Base-by-base conservation (phyloP, 2,329 filamentous ascomycete species). In the Diplodia sapinea region DNA sequence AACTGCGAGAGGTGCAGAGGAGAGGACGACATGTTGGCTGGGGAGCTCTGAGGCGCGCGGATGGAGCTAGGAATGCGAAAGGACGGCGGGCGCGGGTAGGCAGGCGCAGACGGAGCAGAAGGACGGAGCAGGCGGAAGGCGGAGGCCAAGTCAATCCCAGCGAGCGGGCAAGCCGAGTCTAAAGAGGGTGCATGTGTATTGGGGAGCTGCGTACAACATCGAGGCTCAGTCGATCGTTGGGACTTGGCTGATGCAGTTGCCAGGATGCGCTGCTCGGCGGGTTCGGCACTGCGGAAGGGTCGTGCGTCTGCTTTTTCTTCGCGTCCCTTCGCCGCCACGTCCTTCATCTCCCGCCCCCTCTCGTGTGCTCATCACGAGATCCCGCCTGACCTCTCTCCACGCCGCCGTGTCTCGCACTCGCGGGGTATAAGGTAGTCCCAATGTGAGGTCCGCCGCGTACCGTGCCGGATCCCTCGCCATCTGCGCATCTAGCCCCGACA, bases 1-100 rank as follows among this genome's bases (percentile, higher is more conserved):
- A 90, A 80, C 70, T 85, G 83, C 4, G 86, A 87, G 61, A 88
- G 81, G 75, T 89, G 85, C 76, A 87, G 82, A 66, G 86, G 87
- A n/a, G 43, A 47, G 33, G 66, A 62, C 9, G 65, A 62, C 65
- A 67, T 67, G 65, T 59, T 66, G 40, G 36, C 26, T 11, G 63
- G 23, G 23, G 26, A 61, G 57, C 57, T 61, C 40, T 43, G n/a
- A n/a, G 40, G 57, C 57, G 56, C 56, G 57, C 40, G 29, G 57
- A n/a, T 20, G 57, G 57, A 61, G 57, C 57, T 49, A 43, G 57
- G 23, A 49, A 61, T 61, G 57, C 57, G 57, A 61, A 26, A 8
- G 15, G 15, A 59, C 36, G 23, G 56, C 15, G 29, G 56, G 8
- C 9, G 23, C 17, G 23, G 13, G 40, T 6, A 12, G 13, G 23